Evolutionary conservation across 2,329 filamentous ascomycete genomes (phyloP).

Genomic region (Domatiomyces globalis): DNA sequence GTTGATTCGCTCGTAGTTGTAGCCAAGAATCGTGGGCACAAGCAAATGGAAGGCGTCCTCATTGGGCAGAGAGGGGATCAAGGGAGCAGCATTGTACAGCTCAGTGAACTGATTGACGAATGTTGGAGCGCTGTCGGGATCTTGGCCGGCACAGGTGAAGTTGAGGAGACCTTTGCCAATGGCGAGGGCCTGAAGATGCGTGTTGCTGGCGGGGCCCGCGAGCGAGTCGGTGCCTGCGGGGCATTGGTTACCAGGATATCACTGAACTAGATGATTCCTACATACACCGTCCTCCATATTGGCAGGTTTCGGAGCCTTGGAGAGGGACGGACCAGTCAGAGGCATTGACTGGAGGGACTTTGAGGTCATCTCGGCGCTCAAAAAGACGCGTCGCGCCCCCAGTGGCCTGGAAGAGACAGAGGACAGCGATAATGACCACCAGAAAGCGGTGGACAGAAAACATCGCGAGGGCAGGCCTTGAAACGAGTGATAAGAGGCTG

Average conservation of each 20-base stretch:
- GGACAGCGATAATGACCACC: slow-evolving; percentile 7
- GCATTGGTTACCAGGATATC: background rate
- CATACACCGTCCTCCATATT: slow-evolving; percentile 7
- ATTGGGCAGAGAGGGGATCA: slow-evolving; percentile 19
- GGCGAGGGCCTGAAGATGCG: slow-evolving; percentile 31
- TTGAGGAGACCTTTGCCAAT: slow-evolving; percentile 38
- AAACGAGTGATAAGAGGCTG: slow-evolving; percentile 11
- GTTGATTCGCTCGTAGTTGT: slow-evolving; percentile 11
- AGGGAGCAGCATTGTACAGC: slow-evolving; percentile 29
- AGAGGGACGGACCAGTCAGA: slow-evolving; percentile 15
- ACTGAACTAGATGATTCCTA: background rate
- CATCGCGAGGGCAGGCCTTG: slow-evolving; percentile 1
- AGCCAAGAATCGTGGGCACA: slow-evolving; percentile 20
- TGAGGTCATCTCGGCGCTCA: slow-evolving; percentile 9
- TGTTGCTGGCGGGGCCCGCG: slow-evolving; percentile 19
- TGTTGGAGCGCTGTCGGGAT: slow-evolving; percentile 19
- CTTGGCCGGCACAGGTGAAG: slow-evolving; percentile 30
- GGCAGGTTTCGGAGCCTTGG: slow-evolving; percentile 11
- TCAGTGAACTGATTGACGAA: slow-evolving; percentile 33
- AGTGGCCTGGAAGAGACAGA: slow-evolving; percentile 2
- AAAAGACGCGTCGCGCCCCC: slow-evolving; percentile 5
- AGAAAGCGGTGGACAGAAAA: background rate
- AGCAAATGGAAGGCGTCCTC: slow-evolving; percentile 21
- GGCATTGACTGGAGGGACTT: slow-evolving; percentile 6
- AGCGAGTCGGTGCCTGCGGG: slow-evolving; percentile 17